Percentiles rank a stretch among this genome's conserved stretches.
Conservation (phyloP, 495 filamentous ascomycete species). For the Penicillium flavigenum region DNA sequence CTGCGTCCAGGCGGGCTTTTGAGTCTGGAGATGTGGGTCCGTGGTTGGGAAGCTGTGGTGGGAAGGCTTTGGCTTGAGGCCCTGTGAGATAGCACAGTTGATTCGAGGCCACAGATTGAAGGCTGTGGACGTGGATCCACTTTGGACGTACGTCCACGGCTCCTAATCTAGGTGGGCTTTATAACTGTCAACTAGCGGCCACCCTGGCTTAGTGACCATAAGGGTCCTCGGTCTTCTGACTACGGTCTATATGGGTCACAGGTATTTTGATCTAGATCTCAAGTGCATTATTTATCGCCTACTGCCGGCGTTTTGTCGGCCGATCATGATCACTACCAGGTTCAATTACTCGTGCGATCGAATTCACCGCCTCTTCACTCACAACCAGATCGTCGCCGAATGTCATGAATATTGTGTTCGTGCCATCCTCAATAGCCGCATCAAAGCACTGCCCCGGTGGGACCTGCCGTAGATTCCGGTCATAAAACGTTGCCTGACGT, state of each 20-base stretch:
- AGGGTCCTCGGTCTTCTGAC: conserved; percentile 7
- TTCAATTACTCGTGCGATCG: conserved; percentile 8
- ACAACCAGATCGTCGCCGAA: conserved; percentile 9
- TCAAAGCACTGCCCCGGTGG: too few relatives aligned
- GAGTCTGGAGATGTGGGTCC: not conserved
- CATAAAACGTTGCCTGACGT: too few relatives aligned
- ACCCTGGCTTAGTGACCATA: conserved; percentile 3
- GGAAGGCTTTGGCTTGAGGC: conserved; percentile 3
- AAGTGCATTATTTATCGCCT: not conserved
- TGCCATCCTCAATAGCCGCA: conserved; percentile 2
- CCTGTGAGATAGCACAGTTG: conserved; percentile 2
- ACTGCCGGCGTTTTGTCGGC: not conserved
- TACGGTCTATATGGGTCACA: conserved; percentile 4
- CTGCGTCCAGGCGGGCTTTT: too few relatives aligned
- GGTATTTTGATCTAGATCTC: not conserved
- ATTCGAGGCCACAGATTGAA: not conserved
- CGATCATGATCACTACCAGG: conserved; percentile 2
- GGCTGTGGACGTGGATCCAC: not conserved
- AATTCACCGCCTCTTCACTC: conserved; percentile 12
- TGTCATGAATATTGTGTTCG: conserved; percentile 11
- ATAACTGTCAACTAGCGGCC: not conserved
- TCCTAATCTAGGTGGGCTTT: conserved; percentile 5
- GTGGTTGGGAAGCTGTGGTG: not conserved
- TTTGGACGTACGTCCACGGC: conserved; percentile 6
- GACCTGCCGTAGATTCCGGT: too few relatives aligned